Evolutionary conservation across 495 filamentous ascomycete genomes (phyloP).

Genomic region (Penicillium pulvis): DNA sequence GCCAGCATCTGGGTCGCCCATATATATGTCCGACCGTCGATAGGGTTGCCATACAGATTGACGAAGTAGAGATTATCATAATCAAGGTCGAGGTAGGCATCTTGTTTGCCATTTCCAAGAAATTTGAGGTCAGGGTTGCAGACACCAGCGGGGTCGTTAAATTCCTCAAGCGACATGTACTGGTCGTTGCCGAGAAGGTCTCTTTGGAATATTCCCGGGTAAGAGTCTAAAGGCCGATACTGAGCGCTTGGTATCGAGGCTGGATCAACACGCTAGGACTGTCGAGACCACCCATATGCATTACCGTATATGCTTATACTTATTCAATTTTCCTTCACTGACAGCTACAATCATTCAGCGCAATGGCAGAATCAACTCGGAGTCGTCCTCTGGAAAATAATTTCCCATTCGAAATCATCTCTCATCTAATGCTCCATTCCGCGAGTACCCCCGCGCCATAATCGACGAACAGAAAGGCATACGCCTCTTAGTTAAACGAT

Average conservation of each 20-base stretch:
- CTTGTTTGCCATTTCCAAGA: constrained; percentile 10
- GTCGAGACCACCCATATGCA: constrained; percentile 11
- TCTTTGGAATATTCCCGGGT: not conserved
- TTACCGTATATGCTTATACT: constrained; percentile 10
- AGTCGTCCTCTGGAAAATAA: not conserved
- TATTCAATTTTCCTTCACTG: too few species aligned
- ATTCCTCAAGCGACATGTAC: too few species aligned
- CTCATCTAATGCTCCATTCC: constrained; percentile 4
- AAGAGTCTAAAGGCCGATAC: not conserved
- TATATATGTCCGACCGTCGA: too few species aligned
- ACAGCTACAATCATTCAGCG: not conserved
- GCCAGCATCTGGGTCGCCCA: too few species aligned
- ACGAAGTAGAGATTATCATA: constrained; percentile 11
- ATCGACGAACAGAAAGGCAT: constrained; percentile 8
- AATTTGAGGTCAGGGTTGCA: constrained; percentile 8
- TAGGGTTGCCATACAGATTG: constrained; percentile 8
- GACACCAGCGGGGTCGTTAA: not conserved
- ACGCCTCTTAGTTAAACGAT: constrained; percentile 4
- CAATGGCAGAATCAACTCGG: not conserved
- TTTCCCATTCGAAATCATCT: constrained; percentile 9
- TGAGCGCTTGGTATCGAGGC: constrained; percentile 3
- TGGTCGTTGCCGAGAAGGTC: too few species aligned
- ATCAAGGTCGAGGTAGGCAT: constrained; percentile 11
- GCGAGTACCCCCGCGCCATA: constrained; percentile 10
- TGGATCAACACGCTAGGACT: constrained; percentile 13